phyloP scores from a whole-genome alignment of 805 yeast species.

The Pichia nakasei region DNA sequence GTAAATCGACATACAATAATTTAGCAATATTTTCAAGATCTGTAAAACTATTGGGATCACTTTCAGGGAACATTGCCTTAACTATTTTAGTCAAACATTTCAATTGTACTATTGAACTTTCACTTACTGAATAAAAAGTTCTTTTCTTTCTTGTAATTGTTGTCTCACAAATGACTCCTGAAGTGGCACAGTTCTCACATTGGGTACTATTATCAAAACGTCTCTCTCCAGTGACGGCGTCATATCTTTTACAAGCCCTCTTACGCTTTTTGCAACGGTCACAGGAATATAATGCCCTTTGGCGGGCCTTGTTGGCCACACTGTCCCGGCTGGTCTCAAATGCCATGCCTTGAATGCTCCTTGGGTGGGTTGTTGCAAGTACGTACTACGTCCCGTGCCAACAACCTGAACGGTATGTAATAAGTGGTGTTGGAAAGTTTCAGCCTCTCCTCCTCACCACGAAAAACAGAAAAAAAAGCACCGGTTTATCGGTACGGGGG shows the following conservation, averaged over 20 bases:
- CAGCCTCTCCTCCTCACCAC: too few species aligned
- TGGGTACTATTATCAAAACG: constrained; percentile 21
- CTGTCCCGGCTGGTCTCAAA: too few species aligned
- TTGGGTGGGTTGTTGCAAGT: too few species aligned
- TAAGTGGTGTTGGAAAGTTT: too few species aligned
- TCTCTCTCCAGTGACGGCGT: constrained; percentile 8
- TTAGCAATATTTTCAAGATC: constrained; percentile 26
- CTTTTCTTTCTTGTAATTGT: constrained; percentile 26
- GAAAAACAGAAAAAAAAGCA: too few species aligned
- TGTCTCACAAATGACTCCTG: constrained; percentile 23
- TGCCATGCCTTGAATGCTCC: too few species aligned
- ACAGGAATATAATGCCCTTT: constrained; percentile 28
- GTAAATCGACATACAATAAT: constrained; percentile 15
- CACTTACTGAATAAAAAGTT: constrained; percentile 24
- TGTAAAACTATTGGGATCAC: constrained; percentile 28
- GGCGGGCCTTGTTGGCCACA: background rate
- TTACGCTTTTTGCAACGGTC: constrained; percentile 31
- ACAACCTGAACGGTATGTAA: too few species aligned
- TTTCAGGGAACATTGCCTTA: constrained; percentile 28
- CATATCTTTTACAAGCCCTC: constrained; percentile 25
- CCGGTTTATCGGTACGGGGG: too few species aligned
- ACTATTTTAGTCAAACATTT: constrained; percentile 26
- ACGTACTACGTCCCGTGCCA: too few species aligned
- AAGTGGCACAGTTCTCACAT: constrained; percentile 23
- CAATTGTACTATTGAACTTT: constrained; percentile 28